Evolutionary conservation across 2,329 filamentous ascomycete genomes (phyloP).

Genomic region (Aciculosporium take): DNA sequence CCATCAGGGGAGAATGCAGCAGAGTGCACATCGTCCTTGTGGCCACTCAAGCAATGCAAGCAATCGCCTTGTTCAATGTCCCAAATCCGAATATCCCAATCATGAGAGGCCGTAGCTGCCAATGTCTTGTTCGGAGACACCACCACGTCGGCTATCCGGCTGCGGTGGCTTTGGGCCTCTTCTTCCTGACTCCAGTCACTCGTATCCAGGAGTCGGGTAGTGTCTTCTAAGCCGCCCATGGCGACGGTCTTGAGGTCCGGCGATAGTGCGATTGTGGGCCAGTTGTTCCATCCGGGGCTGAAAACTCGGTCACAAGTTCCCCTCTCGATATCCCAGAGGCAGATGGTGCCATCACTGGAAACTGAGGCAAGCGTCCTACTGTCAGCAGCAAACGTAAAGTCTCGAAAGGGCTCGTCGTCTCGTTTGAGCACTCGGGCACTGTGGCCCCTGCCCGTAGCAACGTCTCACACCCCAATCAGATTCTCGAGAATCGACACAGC

Average conservation of each 20-base stretch:
- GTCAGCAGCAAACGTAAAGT: constrained; percentile 7
- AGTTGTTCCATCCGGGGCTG: constrained; percentile 8
- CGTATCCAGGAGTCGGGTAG: constrained; percentile 6
- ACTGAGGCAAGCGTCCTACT: constrained; percentile 7
- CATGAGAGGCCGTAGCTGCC: constrained; percentile 6
- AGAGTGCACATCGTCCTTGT: constrained; percentile 4
- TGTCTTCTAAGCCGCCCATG: constrained; percentile 7
- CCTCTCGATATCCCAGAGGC: constrained; percentile 7
- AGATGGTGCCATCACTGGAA: constrained; percentile 7
- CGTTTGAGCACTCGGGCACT: constrained; percentile 7
- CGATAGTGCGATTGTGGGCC: constrained; percentile 8
- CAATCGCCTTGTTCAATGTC: constrained; percentile 6
- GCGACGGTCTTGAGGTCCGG: constrained; percentile 7
- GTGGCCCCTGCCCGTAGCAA: constrained; percentile 6
- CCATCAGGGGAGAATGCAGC: constrained; percentile 6
- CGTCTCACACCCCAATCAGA: constrained; percentile 7
- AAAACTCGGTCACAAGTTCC: constrained; percentile 6
- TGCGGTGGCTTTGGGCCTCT: constrained; percentile 5
- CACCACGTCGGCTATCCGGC: constrained; percentile 6
- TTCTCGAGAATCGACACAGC: constrained; percentile 7
- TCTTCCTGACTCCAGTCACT: constrained; percentile 6
- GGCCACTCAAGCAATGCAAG: constrained; percentile 3
- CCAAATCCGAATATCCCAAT: constrained; percentile 7
- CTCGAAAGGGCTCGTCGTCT: constrained; percentile 6
- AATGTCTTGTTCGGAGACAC: constrained; percentile 6